Conservation (phyloP, 345 rosid species). For the Syzygium oleosum region DNA sequence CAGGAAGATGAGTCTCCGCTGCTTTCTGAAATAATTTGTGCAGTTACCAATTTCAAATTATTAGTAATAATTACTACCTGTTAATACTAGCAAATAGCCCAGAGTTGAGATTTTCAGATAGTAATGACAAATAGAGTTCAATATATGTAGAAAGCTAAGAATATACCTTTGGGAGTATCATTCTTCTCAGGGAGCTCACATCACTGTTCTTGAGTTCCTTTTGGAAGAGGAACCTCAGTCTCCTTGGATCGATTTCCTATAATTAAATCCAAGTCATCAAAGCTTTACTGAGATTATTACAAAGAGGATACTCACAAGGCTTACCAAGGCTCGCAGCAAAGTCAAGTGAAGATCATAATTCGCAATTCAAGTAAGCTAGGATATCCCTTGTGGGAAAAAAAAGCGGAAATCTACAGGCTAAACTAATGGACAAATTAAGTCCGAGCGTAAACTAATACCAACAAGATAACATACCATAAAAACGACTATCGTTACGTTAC, state of each 20-base stretch:
- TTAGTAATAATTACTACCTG: background rate
- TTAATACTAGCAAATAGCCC: background rate
- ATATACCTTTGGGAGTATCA: conserved; percentile 91
- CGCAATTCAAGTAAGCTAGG: background rate
- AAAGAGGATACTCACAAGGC: background rate
- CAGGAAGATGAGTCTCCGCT: conserved; percentile 84
- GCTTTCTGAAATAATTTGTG: conserved; percentile 45
- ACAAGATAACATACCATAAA: background rate
- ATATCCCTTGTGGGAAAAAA: background rate
- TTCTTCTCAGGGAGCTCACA: conserved; percentile 81
- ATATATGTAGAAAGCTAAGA: background rate
- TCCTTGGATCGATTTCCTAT: conserved; percentile 64
- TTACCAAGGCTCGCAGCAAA: background rate
- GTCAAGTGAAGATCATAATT: background rate
- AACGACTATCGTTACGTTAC: background rate
- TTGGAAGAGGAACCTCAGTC: conserved; percentile 73
- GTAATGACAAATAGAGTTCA: background rate
- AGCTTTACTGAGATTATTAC: background rate
- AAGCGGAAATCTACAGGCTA: background rate
- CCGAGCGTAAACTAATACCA: background rate
- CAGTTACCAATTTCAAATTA: background rate
- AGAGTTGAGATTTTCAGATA: background rate
- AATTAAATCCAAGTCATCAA: background rate
- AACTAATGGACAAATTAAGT: background rate
- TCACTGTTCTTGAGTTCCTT: conserved; percentile 96